Evolutionary conservation across 352 stramenopile genomes (phyloP), one percentile per base, ranked within the genome.

Genomic region (Plasmopara viticola): DNA sequence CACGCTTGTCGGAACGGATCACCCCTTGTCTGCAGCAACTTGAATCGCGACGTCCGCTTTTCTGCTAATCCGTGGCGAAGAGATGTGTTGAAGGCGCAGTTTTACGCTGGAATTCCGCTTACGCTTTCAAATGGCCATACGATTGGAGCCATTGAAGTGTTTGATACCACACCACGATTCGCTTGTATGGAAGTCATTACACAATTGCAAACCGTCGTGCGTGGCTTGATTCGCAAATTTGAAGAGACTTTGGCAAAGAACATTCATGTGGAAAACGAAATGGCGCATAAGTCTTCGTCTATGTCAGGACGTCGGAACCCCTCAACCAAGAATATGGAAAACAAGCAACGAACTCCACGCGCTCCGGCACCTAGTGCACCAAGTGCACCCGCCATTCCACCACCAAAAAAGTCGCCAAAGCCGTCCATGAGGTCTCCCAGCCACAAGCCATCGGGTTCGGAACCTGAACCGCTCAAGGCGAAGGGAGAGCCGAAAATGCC

Each of bases 101-200:
- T 95, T 50, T 94, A 95, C 60, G 85, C 84, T 1, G 87, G 83
- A 29, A 92, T 92, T 31, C 86, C 86, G 18, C 56, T 95, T 7
- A 83, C 84, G 45, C 73, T 94, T 9, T 75, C 74, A n/a, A 88
- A 84, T 25, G 81, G 81, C 40, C 73, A 87, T 56, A 87, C 84
- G 17, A 70, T 94, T 17, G 84, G 84, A 35, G 72, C 70, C 4
- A 75, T 94, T 48, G 84, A 94, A 54, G 80, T 94, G 10, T 88
- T 85, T 44, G 79, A 92, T 50, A 51, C 53, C 28, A 66, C 53
- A 9, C 64, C 70, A 12, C 79, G 81, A 2, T 82, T 76, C 42
- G 77, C 62, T 5, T 94, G 84, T 45, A 75, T 81, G 58, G 75
- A 90, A 42, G 74, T 92, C 30, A 68, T 89, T 44, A 71, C 64